phyloP scores from a whole-genome alignment of 495 filamentous ascomycete species.

The Cairneyella variabilis region DNA sequence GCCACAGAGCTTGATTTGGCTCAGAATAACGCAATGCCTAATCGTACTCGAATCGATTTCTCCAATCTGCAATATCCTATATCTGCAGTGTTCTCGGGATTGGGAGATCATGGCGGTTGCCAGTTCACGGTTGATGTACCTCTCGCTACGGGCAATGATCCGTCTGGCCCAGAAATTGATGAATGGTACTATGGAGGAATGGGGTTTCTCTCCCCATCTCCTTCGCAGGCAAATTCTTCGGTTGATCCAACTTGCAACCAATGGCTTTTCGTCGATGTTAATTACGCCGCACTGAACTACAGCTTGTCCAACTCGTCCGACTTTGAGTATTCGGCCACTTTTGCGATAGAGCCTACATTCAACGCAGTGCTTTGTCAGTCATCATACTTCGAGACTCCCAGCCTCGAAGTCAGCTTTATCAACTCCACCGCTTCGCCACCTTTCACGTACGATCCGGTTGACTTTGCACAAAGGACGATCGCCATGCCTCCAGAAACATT shows the following conservation, averaged over 20 bases:
- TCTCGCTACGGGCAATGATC: not conserved
- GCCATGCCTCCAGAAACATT: not conserved
- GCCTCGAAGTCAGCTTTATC: not conserved
- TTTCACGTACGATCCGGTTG: not conserved
- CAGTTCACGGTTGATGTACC: not conserved
- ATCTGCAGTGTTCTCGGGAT: not conserved
- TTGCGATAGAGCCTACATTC: not conserved
- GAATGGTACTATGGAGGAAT: conserved; percentile 1
- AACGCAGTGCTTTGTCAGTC: not conserved
- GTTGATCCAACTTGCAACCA: not conserved
- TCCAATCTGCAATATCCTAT: not conserved
- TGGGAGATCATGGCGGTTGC: not conserved
- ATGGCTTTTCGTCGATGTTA: not conserved
- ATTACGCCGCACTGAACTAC: not conserved
- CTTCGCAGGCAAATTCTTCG: not conserved
- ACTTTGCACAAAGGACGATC: not conserved
- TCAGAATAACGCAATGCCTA: not conserved
- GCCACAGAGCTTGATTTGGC: not conserved
- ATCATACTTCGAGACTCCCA: not conserved
- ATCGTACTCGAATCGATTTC: not conserved
- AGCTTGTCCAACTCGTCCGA: not conserved
- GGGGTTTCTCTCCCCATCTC: not conserved
- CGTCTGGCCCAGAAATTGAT: not conserved
- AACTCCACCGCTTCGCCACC: not conserved
- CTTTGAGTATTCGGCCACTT: not conserved